Conservation (phyloP, 2,329 filamentous ascomycete genomes). For the Pseudogymnoascus sp. region DNA sequence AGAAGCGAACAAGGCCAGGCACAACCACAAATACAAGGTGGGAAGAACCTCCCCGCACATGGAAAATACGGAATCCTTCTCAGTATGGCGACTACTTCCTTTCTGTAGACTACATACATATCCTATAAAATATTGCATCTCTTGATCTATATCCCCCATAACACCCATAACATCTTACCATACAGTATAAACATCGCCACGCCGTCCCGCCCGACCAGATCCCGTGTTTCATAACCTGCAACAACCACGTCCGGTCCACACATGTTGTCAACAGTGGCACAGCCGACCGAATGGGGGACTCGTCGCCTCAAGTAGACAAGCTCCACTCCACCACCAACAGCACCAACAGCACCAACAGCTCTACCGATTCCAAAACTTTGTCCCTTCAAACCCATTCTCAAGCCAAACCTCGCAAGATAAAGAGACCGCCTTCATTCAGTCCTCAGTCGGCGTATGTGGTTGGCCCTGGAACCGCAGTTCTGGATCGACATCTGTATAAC, state of each 20-base stretch:
- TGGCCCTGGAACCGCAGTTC: slow-evolving; percentile 6
- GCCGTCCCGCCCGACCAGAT: background rate
- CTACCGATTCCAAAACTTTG: background rate
- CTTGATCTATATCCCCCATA: background rate
- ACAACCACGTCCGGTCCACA: slow-evolving; percentile 1
- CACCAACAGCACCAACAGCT: slow-evolving; percentile 2
- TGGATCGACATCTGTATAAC: slow-evolving; percentile 5
- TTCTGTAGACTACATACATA: background rate
- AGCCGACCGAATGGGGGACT: slow-evolving; percentile 8
- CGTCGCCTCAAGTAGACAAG: slow-evolving; percentile 2
- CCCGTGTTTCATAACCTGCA: slow-evolving; percentile 4
- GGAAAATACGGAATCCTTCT: background rate
- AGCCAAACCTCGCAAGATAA: background rate
- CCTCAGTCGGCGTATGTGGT: background rate
- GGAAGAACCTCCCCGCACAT: background rate
- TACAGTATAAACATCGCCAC: background rate
- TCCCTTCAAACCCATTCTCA: background rate
- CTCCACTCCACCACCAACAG: slow-evolving; percentile 2
- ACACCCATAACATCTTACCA: background rate
- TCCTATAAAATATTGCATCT: background rate
- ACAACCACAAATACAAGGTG: slow-evolving; percentile 5
- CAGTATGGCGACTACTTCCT: background rate
- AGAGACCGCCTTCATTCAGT: background rate
- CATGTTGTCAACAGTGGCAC: slow-evolving; percentile 8
- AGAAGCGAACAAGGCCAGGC: slow-evolving; percentile 3